A percentile compares a stretch with the other conserved stretches of the same genome.
These are phyloP conservation scores for Echites panduratus DNA, from an alignment of 257 asterid genomes.

Conservation along the genomic window DNA sequence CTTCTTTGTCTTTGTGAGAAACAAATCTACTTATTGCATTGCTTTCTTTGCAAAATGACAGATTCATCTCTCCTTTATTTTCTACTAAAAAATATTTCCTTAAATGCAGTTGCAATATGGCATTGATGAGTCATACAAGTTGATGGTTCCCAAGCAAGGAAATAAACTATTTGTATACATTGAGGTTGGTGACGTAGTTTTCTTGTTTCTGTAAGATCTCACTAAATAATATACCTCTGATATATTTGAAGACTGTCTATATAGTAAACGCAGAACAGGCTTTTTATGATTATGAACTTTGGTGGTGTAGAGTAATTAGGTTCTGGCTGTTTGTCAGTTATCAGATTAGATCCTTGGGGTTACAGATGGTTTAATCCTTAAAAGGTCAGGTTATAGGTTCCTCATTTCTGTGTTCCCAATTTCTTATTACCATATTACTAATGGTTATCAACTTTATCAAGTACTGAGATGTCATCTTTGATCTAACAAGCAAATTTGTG, in stretches of 20 bases:
- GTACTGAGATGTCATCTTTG: not conserved
- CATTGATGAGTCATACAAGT: conserved; percentile 67
- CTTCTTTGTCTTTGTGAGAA: not conserved
- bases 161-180: conserved; percentile 47
- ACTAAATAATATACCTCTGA: not conserved
- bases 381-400: not conserved
- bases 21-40: not conserved
- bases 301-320: not conserved
- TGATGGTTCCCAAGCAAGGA: conserved; percentile 45
- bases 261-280: not conserved
- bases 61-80: not conserved
- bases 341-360: not conserved
- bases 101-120: conserved; percentile 69
- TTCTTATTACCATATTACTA: not conserved
- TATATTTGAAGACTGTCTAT: no score
- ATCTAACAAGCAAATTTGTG: not conserved
- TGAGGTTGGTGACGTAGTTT: conserved; percentile 38
- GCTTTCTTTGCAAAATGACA: not conserved
- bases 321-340: not conserved
- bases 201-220: not conserved
- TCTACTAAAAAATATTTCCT: not conserved
- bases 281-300: not conserved
- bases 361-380: not conserved
- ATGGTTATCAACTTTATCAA: not conserved
- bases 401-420: not conserved